phyloP scores from a whole-genome alignment of 2,329 filamentous ascomycete genomes.

The Aspergillus caelatus region DNA sequence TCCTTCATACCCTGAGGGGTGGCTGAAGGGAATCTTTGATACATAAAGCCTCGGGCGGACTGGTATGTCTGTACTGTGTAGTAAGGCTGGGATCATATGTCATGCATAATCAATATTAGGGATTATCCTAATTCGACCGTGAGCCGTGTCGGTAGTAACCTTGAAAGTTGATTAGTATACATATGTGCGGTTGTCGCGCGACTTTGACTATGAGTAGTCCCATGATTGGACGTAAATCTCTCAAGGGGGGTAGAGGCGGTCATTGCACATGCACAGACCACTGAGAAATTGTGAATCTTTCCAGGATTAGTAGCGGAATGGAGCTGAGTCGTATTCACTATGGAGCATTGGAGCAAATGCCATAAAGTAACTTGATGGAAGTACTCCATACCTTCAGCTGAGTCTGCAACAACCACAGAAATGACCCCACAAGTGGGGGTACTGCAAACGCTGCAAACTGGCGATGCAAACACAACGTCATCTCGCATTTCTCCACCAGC shows the following conservation, averaged over 20 bases:
- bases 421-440: not conserved
- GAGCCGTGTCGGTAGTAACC: not conserved
- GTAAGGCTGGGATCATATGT: not conserved
- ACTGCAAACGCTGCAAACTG: constrained; percentile 23
- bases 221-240: not conserved
- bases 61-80: not conserved
- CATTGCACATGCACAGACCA: not conserved
- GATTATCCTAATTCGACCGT: not conserved
- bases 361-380: not conserved
- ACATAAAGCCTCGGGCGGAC: not conserved
- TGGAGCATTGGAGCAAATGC: not conserved
- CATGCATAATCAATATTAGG: not conserved
- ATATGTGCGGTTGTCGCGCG: not conserved
- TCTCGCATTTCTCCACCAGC: constrained; percentile 9
- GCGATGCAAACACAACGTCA: constrained; percentile 21
- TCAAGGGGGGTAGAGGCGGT: not conserved
- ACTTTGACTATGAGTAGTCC: not conserved
- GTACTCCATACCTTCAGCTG: not conserved
- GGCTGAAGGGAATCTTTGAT: not conserved
- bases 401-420: constrained; percentile 11
- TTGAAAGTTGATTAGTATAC: not conserved
- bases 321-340: not conserved
- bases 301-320: not conserved
- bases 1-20: not conserved
- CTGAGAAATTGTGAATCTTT: not conserved